phyloP scores from a whole-genome alignment of 768 basidiomycete genomes.

The Cyclocybe cylindracea region DNA sequence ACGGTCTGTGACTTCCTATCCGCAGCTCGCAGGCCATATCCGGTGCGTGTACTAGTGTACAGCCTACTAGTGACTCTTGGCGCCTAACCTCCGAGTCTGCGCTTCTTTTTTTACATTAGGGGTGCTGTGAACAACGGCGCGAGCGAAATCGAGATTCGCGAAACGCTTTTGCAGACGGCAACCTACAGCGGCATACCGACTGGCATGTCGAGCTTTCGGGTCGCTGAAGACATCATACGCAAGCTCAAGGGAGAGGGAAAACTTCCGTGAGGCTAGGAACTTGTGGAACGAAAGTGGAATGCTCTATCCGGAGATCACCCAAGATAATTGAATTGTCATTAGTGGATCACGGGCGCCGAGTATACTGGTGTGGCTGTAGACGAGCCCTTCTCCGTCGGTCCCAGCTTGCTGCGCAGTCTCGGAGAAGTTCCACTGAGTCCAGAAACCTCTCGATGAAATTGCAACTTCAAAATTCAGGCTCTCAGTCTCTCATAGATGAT shows the following conservation, averaged over 20 bases:
- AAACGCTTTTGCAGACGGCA: conserved; percentile 43
- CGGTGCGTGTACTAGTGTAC: conserved; percentile 13
- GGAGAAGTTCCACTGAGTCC: not conserved
- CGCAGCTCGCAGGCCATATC: conserved; percentile 39
- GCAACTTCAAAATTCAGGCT: not conserved
- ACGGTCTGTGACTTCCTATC: not conserved
- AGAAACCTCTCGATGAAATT: not conserved
- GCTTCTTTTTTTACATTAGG: conserved; percentile 16
- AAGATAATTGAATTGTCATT: too few species aligned
- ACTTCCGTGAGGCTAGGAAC: conserved; percentile 7
- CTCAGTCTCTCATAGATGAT: too few species aligned
- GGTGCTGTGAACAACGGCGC: conserved; percentile 47
- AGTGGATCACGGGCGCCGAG: too few species aligned
- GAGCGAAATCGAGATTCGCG: conserved; percentile 42
- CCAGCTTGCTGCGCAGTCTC: too few species aligned
- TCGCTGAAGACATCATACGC: conserved; percentile 38
- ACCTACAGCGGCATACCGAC: conserved; percentile 45
- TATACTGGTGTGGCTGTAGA: too few species aligned
- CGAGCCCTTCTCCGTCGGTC: too few species aligned
- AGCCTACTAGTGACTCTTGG: not conserved
- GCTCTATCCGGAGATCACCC: not conserved
- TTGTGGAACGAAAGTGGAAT: not conserved
- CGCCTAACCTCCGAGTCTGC: not conserved
- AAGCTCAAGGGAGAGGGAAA: conserved; percentile 38
- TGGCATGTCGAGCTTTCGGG: conserved; percentile 42